Base-by-base conservation (phyloP, 176 grass and related monocot genomes). In the Aegilops speltoides region DNA sequence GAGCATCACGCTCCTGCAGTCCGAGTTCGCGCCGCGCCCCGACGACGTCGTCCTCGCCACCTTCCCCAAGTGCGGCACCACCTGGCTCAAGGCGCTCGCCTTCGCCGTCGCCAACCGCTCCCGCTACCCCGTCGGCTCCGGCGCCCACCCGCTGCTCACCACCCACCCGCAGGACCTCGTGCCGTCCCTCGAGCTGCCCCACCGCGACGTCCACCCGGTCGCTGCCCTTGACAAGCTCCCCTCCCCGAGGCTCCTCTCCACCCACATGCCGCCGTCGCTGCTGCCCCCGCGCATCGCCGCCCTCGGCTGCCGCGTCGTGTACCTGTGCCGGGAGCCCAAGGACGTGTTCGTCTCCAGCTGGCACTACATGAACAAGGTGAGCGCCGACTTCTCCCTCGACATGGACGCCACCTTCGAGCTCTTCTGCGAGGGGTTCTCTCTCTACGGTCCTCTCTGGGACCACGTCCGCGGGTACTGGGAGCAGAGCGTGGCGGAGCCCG, bases 51-150 rank as follows among this genome's bases (percentile, higher is more conserved):
- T 87, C 68, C 68, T 87, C 40, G 78, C 57, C 2, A 85, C 73
- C 0, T 84, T 16, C 62, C 85, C 85, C 3, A 91, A 91, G 82
- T 79, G 64, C 54, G 75, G 85, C 37, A 84, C 72, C 10, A 87
- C 84, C 14, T 91, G 89, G 80, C 85, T 84, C 0, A 91, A 91
- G 82, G 85, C 85, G 6, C 68, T 91, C 15, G 63, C 82, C 29
- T 91, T 88, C 81, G 25, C 31, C 41, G 9, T 79, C 46, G 10
- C 32, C 38, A 64, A 73, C 28, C 85, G 56, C 56, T 36, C 68
- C n/a, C 14, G 20, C 22, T 22, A 81, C 8, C 14, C 14, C 5
- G 29, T 3, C 26, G 24, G 4, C 41, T 3, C 4, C 64, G 41
- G 8, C 28, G 0, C 20, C 26, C 67, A 80, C 67, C 67, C 67